Evolutionary conservation across 495 filamentous ascomycete species (phyloP), one percentile per base, ranked within the genome.

Genomic region (Lichenothelia convexa): DNA sequence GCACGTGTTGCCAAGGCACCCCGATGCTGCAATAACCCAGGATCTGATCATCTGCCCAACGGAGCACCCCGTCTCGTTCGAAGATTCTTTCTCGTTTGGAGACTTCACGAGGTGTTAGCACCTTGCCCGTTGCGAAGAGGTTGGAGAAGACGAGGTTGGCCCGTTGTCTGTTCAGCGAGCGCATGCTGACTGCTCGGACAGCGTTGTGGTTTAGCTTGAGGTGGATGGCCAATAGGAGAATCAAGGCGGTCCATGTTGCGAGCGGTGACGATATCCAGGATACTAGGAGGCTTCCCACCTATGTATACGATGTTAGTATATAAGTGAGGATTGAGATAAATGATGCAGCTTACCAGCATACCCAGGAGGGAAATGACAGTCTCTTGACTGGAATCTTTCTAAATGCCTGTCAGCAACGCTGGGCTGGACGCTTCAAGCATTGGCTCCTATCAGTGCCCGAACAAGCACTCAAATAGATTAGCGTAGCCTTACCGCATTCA

Each of bases 321-420:
- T 38, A 43, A 49, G 36, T 22, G 32, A 38, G 21, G n/a, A n/a
- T n/a, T n/a, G n/a, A n/a, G n/a, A n/a, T n/a, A n/a, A n/a, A n/a
- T n/a, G n/a, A 13, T 26, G 12, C 31, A n/a, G 51, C 69, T 52
- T 58, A 79, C 74, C 39, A 93, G 63, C 83, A 93, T 89, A 0
- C 87, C 87, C 26, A 93, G 23, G 26, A 97, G 65, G 2, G 81
- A 87, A 36, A 97, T 85, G 24, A 94, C 67, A 0, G 87, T 97
- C 58, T 97, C 87, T 61, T 97, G 87, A 41, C 80, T 87, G 17
- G 85, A 87, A 50, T 97, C 87, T 72, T 97, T 77, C 65, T 76
- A 47, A 39, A 30, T 32, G n/a, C n/a, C n/a, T n/a, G n/a, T n/a
- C n/a, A n/a, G n/a, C n/a, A n/a, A n/a, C n/a, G n/a, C n/a, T n/a